phyloP scores from a whole-genome alignment of 2,329 filamentous ascomycete genomes.

The Neodidymelliopsis sp. region DNA sequence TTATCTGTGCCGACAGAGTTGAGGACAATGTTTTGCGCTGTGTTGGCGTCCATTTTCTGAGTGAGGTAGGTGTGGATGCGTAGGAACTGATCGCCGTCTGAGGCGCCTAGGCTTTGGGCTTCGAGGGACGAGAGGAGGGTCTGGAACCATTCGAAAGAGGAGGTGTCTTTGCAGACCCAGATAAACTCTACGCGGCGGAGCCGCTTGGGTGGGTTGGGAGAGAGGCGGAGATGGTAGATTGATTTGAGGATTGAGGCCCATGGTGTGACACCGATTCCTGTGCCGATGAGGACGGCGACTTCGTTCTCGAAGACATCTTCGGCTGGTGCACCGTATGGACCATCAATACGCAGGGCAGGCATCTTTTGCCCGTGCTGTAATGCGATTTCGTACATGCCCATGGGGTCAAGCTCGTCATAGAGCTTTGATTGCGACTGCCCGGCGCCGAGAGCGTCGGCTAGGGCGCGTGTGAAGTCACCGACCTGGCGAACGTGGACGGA shows the following conservation, averaged over 20 bases:
- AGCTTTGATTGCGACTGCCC: conserved; percentile 86
- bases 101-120: conserved; percentile 73
- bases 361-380: conserved; percentile 92
- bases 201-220: conserved; percentile 86
- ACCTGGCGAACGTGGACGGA: conserved; percentile 96
- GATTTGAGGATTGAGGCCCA: conserved; percentile 93
- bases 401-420: conserved; percentile 87
- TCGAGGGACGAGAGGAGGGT: conserved; percentile 90
- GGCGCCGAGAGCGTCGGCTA: conserved; percentile 95
- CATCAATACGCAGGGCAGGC: conserved; percentile 88
- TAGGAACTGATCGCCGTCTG: conserved; percentile 81
- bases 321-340: conserved; percentile 93
- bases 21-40: conserved; percentile 93
- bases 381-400: conserved; percentile 98
- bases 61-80: conserved; percentile 98
- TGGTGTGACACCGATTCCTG: conserved; percentile 85
- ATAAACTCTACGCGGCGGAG: conserved; percentile 97
- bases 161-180: conserved; percentile 96
- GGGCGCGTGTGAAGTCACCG: conserved; percentile 90
- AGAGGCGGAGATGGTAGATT: conserved; percentile 94
- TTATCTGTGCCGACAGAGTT: conserved; percentile 89
- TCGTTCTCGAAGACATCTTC: conserved; percentile 97
- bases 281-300: conserved; percentile 84
- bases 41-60: conserved; percentile 89
- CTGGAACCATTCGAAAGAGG: conserved; percentile 99